phyloP scores from a whole-genome alignment of 2,329 filamentous ascomycete species.

The Xylaria sp. region DNA sequence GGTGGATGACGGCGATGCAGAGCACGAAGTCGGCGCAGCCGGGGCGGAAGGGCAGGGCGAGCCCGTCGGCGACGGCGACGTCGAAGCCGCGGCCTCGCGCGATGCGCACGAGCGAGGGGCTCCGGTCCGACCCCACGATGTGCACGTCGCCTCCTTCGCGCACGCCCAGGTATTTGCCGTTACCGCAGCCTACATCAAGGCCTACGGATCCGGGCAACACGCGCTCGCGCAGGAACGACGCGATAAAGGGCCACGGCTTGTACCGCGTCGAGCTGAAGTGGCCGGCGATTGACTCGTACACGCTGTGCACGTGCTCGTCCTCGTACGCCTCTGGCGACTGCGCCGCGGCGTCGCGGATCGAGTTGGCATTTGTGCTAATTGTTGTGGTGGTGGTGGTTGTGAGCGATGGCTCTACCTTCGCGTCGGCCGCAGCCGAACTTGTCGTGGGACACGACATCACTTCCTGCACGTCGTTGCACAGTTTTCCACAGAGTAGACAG shows the following conservation, averaged over 20 bases:
- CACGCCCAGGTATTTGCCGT: constrained; percentile 91
- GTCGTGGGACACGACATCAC: constrained; percentile 38
- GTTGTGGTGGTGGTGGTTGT: not conserved
- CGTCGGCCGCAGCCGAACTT: constrained; percentile 37
- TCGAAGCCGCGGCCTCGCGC: constrained; percentile 56
- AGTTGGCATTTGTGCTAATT: not conserved
- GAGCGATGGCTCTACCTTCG: constrained; percentile 8
- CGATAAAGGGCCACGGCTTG: constrained; percentile 92
- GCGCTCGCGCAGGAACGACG: constrained; percentile 76
- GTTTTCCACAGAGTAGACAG: constrained; percentile 12
- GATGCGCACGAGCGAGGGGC: constrained; percentile 64
- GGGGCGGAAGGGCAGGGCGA: constrained; percentile 80
- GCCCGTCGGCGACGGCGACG: constrained; percentile 81
- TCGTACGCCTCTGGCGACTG: constrained; percentile 71
- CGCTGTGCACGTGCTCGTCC: constrained; percentile 84
- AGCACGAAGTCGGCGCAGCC: constrained; percentile 80
- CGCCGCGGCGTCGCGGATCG: constrained; percentile 35
- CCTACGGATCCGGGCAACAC: constrained; percentile 76
- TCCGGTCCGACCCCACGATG: constrained; percentile 88
- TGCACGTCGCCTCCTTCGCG: constrained; percentile 72
- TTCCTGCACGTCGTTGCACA: constrained; percentile 17
- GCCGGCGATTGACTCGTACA: constrained; percentile 88
- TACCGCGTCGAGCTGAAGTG: constrained; percentile 85
- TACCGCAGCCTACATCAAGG: constrained; percentile 93
- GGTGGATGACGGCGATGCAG: constrained; percentile 93